Base-by-base conservation (phyloP, 768 basidiomycete species). In the Termitomyces sp. region DNA sequence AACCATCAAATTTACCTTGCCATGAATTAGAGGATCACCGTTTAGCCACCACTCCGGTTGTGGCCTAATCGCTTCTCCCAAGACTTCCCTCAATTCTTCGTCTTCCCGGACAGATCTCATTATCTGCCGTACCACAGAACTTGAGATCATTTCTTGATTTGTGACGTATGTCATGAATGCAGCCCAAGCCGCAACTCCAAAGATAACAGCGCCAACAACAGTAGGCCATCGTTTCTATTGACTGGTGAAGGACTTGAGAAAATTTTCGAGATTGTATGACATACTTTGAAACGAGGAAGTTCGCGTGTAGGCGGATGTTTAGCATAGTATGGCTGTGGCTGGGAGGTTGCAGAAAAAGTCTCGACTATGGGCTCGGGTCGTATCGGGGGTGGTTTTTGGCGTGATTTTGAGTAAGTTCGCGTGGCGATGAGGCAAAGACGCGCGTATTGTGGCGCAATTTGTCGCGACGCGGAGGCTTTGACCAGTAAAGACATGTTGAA, bases 121-220 rank as follows among this genome's bases (percentile, higher is more conserved):
- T 55, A 91, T 77, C 62, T 84, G 86, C 45, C 82, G 81, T 58
- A 87, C 83, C 32, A 91, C 84, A 4, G 91, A 91, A 60, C 84
- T 87, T 26, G 88, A 84, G 30, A 91, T 77, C 64, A 85, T 87
- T 66, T 92, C 91, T 67, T 89, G 84, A 73, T 92, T 93, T 56
- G 84, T 85, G 10, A 84, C 86, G 58, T 83, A 85, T 30, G 80
- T 76, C 63, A 90, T 78, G 68, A 93, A 93, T 7, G 77, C 78
- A 3, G 72, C 82, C 90, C 90, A 91, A 7, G 79, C 82, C 1
- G 82, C 68, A 2, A 87, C 69, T 16, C 88, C 90, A 6, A 82
- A 57, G 0, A 74, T 72, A 18, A 78, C 74, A 43, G 83, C 71
- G 0, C 74, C 80, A 36, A 86, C 71, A 20, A 84, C 66, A 22